Conservation (phyloP, 345 rosid species). For the Jatropha curcas region DNA sequence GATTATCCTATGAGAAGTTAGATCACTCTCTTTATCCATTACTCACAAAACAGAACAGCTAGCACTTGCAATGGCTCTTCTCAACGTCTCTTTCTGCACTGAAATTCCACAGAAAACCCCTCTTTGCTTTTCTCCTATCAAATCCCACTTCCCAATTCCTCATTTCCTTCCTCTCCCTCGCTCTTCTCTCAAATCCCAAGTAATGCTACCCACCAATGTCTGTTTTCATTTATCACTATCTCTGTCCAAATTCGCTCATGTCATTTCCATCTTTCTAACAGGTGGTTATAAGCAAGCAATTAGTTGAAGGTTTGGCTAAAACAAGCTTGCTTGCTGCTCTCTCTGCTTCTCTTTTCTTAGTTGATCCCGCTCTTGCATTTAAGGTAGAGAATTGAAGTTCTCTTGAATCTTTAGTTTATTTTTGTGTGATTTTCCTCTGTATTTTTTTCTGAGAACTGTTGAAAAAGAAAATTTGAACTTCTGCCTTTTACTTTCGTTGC, state of each 20-base stretch:
- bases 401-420: not conserved
- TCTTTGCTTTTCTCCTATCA: slow-evolving; percentile 22
- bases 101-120: slow-evolving; percentile 38
- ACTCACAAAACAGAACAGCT: not conserved
- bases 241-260: not conserved
- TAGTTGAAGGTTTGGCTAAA: slow-evolving; percentile 36
- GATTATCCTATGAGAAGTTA: too few relatives aligned
- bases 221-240: not conserved
- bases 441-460: not conserved
- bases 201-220: not conserved
- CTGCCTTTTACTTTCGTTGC: not conserved
- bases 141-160: slow-evolving; percentile 18
- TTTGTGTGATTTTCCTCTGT: not conserved
- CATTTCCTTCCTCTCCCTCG: slow-evolving; percentile 13
- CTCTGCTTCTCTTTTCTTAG: slow-evolving; percentile 65
- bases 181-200: slow-evolving; percentile 23
- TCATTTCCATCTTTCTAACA: slow-evolving; percentile 1
- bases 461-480: not conserved
- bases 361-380: slow-evolving; percentile 83
- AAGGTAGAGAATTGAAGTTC: slow-evolving; percentile 42
- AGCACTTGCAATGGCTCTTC: slow-evolving; percentile 42
- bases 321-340: slow-evolving; percentile 58
- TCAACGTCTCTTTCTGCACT: slow-evolving; percentile 45
- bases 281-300: slow-evolving; percentile 23
- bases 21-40: slow-evolving; percentile 5